Evolutionary conservation across 2,329 filamentous ascomycete species (phyloP), one percentile per base, ranked within the genome.

Genomic region (Fusarium falciforme): DNA sequence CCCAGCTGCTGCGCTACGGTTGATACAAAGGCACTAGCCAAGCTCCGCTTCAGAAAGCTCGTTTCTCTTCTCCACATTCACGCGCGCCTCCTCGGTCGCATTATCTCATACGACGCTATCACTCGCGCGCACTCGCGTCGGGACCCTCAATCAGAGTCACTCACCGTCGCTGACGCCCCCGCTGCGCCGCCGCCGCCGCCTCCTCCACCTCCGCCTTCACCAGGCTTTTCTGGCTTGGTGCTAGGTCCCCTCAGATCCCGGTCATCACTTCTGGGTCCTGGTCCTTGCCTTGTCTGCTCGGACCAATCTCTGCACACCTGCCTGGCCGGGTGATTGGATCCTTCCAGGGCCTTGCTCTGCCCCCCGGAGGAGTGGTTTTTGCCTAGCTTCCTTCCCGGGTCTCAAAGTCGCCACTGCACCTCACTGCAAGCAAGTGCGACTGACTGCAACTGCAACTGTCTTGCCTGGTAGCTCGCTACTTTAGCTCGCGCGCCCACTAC

Each of bases 31-130:
- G 61, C 68, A 60, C 71, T 74, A 73, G 61, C 61, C 63, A 66
- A 67, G 66, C 75, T 69, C 47, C 73, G 71, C 66, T 52, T 52
- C 47, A 52, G n/a, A 52, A 68, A 72, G 65, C 73, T 74, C 71
- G 60, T 68, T 72, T 76, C 42, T 52, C 54, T 77, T 77, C 75
- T 76, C 75, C 75, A 77, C 75, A 77, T 74, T 69, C 75, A 73
- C 72, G 67, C 75, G 70, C 64, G 64, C 71, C 71, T 74, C 75
- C 68, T 76, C 75, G 59, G 73, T 77, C 73, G 75, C 75, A 77
- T 77, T 74, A 68, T 74, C 65, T 61, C 71, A 72, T 74, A 74
- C 71, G 67, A 68, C 66, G 61, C 63, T 71, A 59, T 59, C 71
- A 76, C 75, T 77, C 64, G 63, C 73, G 66, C 62, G 60, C 70